phyloP scores from a whole-genome alignment of 1,139 yeast species.

The Sugiyamaella grinbergsii region DNA sequence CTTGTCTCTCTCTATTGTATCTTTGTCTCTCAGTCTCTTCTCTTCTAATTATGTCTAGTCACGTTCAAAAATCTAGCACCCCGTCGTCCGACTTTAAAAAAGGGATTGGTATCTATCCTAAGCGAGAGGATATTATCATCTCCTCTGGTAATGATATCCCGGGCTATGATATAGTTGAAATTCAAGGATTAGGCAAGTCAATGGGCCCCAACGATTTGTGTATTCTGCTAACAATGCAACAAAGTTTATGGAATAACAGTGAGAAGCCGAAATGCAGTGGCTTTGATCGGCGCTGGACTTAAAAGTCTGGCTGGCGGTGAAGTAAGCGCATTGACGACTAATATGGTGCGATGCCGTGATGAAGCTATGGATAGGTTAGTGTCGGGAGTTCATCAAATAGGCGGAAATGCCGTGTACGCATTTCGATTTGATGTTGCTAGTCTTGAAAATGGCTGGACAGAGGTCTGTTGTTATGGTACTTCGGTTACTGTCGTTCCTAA shows the following conservation, averaged over 20 bases:
- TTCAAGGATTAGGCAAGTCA: slow-evolving; percentile 25
- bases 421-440: slow-evolving; percentile 31
- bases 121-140: slow-evolving; percentile 20
- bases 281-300: slow-evolving; percentile 32
- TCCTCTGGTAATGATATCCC: slow-evolving; percentile 34
- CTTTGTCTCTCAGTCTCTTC: not conserved
- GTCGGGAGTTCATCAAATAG: slow-evolving; percentile 29
- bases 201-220: no score
- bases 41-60: slow-evolving; percentile 2
- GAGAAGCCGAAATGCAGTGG: slow-evolving; percentile 28
- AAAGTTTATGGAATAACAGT: slow-evolving; percentile 34
- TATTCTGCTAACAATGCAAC: no score
- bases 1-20: no score
- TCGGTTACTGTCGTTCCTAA: slow-evolving; percentile 28
- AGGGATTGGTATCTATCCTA: slow-evolving; percentile 21
- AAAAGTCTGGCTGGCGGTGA: slow-evolving; percentile 35
- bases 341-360: slow-evolving; percentile 32
- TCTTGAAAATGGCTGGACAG: slow-evolving; percentile 29
- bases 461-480: slow-evolving; percentile 35
- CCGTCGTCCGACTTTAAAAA: not conserved
- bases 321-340: slow-evolving; percentile 30
- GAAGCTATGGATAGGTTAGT: slow-evolving; percentile 34
- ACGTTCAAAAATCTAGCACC: slow-evolving; percentile 1
- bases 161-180: slow-evolving; percentile 30
- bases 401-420: slow-evolving; percentile 35